phyloP scores from a whole-genome alignment of 352 stramenopile species.

The Phytophthora foliorum region DNA sequence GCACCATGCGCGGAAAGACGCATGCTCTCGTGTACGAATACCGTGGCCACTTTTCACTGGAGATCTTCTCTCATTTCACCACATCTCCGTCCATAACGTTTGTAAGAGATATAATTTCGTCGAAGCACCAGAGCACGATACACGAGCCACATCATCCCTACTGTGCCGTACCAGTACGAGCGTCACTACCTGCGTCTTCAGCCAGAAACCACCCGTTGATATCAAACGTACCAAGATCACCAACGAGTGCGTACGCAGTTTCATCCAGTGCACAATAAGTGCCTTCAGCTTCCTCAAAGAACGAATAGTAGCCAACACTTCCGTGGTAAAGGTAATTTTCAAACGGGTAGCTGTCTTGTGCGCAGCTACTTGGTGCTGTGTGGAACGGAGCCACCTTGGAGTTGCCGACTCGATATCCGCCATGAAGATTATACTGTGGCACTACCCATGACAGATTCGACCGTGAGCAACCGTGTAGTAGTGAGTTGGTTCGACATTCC shows the following conservation, averaged over 20 bases:
- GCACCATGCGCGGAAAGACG: too few relatives aligned
- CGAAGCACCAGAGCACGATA: too few relatives aligned
- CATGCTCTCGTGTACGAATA: too few relatives aligned
- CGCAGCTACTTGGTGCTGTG: slow-evolving; percentile 5
- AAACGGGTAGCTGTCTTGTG: slow-evolving; percentile 10
- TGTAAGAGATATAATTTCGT: too few relatives aligned
- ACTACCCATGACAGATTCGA: slow-evolving; percentile 27
- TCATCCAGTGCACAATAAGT: slow-evolving; percentile 17
- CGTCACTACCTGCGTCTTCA: too few relatives aligned
- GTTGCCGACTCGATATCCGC: slow-evolving; percentile 8
- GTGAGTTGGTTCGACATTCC: slow-evolving; percentile 27
- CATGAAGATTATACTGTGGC: slow-evolving; percentile 27
- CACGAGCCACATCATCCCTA: too few relatives aligned
- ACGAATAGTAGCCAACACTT: slow-evolving; percentile 23
- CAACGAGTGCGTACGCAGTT: slow-evolving; percentile 23
- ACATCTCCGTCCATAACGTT: too few relatives aligned
- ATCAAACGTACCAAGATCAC: slow-evolving; percentile 16
- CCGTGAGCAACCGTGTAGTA: slow-evolving; percentile 4
- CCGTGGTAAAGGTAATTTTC: slow-evolving; percentile 25
- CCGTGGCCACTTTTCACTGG: too few relatives aligned
- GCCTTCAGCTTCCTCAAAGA: slow-evolving; percentile 22
- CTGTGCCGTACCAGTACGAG: too few relatives aligned
- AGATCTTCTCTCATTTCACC: too few relatives aligned
- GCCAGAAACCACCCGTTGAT: slow-evolving; percentile 14
- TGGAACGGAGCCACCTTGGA: background rate